phyloP scores from a whole-genome alignment of 768 basidiomycete genomes.

The Paxillus ammoniavirescens region DNA sequence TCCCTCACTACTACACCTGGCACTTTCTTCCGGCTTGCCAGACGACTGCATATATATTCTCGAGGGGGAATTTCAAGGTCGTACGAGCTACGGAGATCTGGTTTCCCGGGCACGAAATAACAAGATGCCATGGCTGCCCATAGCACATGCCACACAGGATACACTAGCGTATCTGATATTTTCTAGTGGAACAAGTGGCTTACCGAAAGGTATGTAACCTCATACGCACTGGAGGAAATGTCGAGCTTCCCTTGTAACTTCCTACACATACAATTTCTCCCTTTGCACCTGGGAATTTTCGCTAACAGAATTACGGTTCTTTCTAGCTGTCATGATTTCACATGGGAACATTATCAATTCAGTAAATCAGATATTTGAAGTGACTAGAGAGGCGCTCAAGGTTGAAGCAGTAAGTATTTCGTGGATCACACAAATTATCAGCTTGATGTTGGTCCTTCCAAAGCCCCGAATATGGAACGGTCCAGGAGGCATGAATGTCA shows the following conservation, averaged over 20 bases:
- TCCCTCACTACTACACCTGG: constrained; percentile 41
- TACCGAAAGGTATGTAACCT: constrained; percentile 58
- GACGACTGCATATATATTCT: constrained; percentile 49
- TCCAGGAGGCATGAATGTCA: constrained; percentile 46
- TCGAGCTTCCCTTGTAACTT: too few species aligned
- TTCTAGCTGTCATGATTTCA: constrained; percentile 67
- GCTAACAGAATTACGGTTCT: constrained; percentile 3
- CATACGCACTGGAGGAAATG: background rate
- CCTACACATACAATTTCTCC: background rate
- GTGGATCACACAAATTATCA: background rate
- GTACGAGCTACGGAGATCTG: constrained; percentile 44
- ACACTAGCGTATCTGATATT: constrained; percentile 71
- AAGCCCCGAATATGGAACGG: constrained; percentile 40
- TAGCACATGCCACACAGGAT: constrained; percentile 45
- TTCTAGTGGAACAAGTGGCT: constrained; percentile 76
- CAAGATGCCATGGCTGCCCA: constrained; percentile 38
- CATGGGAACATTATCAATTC: constrained; percentile 60
- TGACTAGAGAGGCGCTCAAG: constrained; percentile 29
- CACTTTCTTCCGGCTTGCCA: constrained; percentile 36
- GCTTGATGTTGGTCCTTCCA: background rate
- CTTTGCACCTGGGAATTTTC: background rate
- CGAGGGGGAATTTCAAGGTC: constrained; percentile 40
- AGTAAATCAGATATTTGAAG: constrained; percentile 36
- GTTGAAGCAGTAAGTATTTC: constrained; percentile 38
- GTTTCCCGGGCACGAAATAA: constrained; percentile 38